Conservation (phyloP, 495 filamentous ascomycete genomes). For the Aspergillus avenaceus region DNA sequence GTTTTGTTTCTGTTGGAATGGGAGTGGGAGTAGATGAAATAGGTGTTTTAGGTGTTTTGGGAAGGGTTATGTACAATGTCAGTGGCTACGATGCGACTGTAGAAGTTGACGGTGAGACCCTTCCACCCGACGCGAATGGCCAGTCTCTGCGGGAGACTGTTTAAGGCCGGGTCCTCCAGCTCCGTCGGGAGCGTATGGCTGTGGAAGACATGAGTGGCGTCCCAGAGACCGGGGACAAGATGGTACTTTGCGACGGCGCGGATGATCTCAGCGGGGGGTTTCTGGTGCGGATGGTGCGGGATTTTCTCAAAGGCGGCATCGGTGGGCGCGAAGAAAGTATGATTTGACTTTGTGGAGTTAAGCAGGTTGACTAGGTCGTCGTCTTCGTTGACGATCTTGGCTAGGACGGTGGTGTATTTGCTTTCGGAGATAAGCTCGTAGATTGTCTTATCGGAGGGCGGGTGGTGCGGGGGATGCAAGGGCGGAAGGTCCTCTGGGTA, state of each 20-base stretch:
- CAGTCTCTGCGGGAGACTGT: conserved; percentile 61
- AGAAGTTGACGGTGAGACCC: conserved; percentile 70
- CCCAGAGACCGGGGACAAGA: conserved; percentile 57
- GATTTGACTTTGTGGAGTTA: conserved; percentile 63
- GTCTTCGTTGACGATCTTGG: conserved; percentile 65
- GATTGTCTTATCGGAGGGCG: conserved; percentile 60
- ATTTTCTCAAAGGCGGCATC: conserved; percentile 71
- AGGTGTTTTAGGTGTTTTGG: not conserved
- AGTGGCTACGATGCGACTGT: conserved; percentile 56
- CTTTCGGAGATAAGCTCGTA: conserved; percentile 70
- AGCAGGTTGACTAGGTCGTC: conserved; percentile 65
- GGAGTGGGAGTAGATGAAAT: not conserved
- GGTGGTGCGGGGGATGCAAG: conserved; percentile 7
- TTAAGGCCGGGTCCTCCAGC: conserved; percentile 50
- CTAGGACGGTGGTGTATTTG: conserved; percentile 73
- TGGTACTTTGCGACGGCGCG: conserved; percentile 68
- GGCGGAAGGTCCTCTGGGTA: not conserved
- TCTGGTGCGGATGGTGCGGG: conserved; percentile 23
- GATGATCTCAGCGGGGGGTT: conserved; percentile 58
- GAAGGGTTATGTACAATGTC: conserved; percentile 52
- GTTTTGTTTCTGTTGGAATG: not conserved
- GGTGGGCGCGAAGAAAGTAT: conserved; percentile 77
- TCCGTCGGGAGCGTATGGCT: conserved; percentile 69
- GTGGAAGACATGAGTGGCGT: conserved; percentile 50
- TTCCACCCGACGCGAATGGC: conserved; percentile 52